Evolutionary conservation across 208 protist species (phyloP).

Genomic region (Trypanosoma caninum): DNA sequence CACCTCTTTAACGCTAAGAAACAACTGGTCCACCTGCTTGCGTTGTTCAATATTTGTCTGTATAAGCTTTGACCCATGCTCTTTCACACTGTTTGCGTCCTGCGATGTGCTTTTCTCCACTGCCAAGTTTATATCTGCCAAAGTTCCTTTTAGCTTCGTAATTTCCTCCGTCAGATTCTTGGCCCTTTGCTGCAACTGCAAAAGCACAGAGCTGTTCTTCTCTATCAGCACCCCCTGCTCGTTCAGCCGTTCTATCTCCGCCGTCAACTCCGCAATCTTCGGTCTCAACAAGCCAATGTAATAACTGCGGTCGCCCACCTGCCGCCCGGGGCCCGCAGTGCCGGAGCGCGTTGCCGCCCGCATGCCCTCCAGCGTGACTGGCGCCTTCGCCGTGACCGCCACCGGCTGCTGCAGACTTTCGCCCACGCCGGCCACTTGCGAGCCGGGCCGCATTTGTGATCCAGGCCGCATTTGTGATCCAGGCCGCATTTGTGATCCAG

Average conservation of each 20-base stretch:
- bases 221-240: conserved; percentile 84
- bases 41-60: conserved; percentile 59
- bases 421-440: conserved; percentile 70
- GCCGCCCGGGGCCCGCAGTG: conserved; percentile 72
- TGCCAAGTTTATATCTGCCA: conserved; percentile 82
- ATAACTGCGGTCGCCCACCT: conserved; percentile 90
- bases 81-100: conserved; percentile 65
- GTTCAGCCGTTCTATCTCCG: conserved; percentile 81
- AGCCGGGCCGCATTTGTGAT: conserved; percentile 59
- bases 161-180: conserved; percentile 75
- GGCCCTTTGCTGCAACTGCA: conserved; percentile 75
- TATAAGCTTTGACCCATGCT: conserved; percentile 63
- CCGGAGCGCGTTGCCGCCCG: conserved; percentile 68
- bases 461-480: conserved; percentile 74
- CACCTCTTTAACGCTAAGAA: conserved; percentile 74
- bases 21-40: conserved; percentile 79
- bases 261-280: conserved; percentile 84
- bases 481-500: conserved; percentile 30
- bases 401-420: conserved; percentile 81
- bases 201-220: conserved; percentile 68
- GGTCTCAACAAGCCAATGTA: conserved; percentile 86
- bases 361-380: conserved; percentile 82
- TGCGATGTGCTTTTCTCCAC: conserved; percentile 64
- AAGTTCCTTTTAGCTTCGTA: conserved; percentile 60
- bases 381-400: conserved; percentile 54